A percentile compares a stretch with the other conserved stretches of the same genome.
These are phyloP conservation scores for Canna indica DNA, from an alignment of 176 grass and related monocot genomes.

Conservation along the genomic window DNA sequence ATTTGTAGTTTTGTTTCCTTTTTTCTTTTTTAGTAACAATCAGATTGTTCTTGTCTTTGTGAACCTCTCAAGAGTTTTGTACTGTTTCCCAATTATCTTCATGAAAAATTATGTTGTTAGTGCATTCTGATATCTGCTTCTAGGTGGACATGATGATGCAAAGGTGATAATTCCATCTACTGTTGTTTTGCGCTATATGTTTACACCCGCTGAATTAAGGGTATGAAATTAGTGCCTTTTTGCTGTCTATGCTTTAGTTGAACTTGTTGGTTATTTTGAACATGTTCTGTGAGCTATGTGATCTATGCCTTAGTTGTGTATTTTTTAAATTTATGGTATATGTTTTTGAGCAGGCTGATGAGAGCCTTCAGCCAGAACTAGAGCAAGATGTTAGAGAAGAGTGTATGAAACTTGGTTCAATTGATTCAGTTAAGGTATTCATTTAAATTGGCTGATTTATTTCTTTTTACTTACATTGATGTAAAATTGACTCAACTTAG, in stretches of 20 bases:
- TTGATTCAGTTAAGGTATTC: conserved; percentile 89
- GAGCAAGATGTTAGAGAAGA: conserved; percentile 84
- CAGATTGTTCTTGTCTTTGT: too few species aligned
- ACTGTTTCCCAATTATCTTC: too few species aligned
- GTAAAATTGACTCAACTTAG: too few species aligned
- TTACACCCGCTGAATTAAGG: conserved; percentile 73
- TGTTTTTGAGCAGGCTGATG: conserved; percentile 54
- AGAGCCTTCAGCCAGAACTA: conserved; percentile 71
- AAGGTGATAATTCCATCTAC: conserved; percentile 63
- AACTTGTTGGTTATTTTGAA: background rate
- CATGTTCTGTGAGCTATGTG: background rate
- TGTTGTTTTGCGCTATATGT: conserved; percentile 78
- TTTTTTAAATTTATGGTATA: conserved; percentile 26
- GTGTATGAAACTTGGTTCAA: conserved; percentile 54
- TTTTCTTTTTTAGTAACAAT: too few species aligned
- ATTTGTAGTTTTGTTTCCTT: too few species aligned
- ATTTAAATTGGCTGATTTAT: background rate
- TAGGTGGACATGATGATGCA: conserved; percentile 93
- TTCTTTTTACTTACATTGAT: too few species aligned
- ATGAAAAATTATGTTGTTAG: background rate
- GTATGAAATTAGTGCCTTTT: conserved; percentile 26
- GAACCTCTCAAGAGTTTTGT: too few species aligned
- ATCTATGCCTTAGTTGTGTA: background rate
- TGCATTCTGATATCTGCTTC: conserved; percentile 21
- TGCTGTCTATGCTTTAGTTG: background rate